phyloP scores from a whole-genome alignment of 2,329 filamentous ascomycete genomes.

The Rachicladosporium sp. region DNA sequence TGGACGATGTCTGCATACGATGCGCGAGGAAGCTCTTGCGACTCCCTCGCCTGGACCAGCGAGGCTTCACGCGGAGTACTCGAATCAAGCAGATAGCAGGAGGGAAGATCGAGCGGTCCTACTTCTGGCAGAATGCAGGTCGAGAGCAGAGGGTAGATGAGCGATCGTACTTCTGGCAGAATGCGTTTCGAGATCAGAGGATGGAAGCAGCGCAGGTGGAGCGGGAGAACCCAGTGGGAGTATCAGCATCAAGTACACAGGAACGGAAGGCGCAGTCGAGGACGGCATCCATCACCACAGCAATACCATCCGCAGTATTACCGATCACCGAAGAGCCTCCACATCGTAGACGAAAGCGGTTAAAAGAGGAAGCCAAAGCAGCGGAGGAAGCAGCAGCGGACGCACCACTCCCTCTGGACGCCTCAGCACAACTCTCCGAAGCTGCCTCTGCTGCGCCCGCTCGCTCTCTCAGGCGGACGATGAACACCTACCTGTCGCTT shows the following conservation, averaged over 20 bases:
- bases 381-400: constrained; percentile 7
- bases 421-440: constrained; percentile 47
- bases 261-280: constrained; percentile 5
- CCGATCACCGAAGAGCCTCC: constrained; percentile 15
- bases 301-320: constrained; percentile 1
- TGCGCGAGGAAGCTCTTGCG: constrained; percentile 2
- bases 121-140: constrained; percentile 5
- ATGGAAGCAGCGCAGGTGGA: constrained; percentile 1
- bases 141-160: constrained; percentile 3
- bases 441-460: constrained; percentile 45
- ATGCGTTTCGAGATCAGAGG: constrained; percentile 3
- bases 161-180: constrained; percentile 4
- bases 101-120: constrained; percentile 1
- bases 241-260: constrained; percentile 3
- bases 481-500: constrained; percentile 76
- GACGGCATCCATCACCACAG: constrained; percentile 4
- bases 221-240: constrained; percentile 2
- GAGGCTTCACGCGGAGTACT: constrained; percentile 2
- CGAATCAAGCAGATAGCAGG: constrained; percentile 2
- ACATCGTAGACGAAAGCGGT: constrained; percentile 22
- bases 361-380: constrained; percentile 18
- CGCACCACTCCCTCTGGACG: constrained; percentile 41
- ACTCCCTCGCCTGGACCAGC: background rate
- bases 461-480: constrained; percentile 48
- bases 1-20: constrained; percentile 6